These are phyloP conservation scores for Uncinocarpus reesii DNA, from an alignment of 2,329 filamentous ascomycete genomes.

Conservation along the genomic window DNA sequence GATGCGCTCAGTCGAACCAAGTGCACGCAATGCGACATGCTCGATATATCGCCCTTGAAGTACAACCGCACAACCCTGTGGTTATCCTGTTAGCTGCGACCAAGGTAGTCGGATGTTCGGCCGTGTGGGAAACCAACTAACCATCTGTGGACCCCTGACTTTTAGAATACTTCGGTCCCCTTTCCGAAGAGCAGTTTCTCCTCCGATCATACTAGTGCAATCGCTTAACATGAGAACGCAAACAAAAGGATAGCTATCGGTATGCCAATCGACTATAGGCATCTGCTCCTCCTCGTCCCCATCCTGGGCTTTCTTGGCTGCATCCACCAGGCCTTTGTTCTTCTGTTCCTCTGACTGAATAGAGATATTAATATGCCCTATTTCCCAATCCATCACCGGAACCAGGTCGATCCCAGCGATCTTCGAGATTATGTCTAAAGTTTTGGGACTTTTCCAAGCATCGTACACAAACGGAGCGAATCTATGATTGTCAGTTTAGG, in stretches of 20 bases:
- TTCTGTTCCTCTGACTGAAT: conserved; percentile 42
- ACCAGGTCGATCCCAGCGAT: conserved; percentile 48
- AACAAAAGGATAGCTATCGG: conserved; percentile 58
- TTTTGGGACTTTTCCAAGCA: conserved; percentile 48
- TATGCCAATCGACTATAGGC: conserved; percentile 54
- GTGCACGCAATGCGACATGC: conserved; percentile 51
- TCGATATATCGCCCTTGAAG: conserved; percentile 58
- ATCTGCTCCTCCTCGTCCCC: conserved; percentile 39
- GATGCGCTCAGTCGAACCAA: conserved; percentile 52
- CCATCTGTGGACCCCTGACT: conserved; percentile 51
- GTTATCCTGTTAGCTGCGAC: conserved; percentile 7
- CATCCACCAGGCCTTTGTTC: conserved; percentile 33
- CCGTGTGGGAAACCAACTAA: conserved; percentile 29
- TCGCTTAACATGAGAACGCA: conserved; percentile 59
- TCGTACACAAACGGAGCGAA: conserved; percentile 56
- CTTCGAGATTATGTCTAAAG: conserved; percentile 41
- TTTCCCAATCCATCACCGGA: conserved; percentile 46
- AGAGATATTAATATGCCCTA: conserved; percentile 48
- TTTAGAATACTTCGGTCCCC: conserved; percentile 46
- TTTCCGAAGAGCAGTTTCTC: conserved; percentile 52
- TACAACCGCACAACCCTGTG: conserved; percentile 52
- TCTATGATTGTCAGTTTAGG: conserved; percentile 26
- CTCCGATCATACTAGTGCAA: conserved; percentile 52
- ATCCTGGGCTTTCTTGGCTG: conserved; percentile 35
- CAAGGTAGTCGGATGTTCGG: not conserved